Conservation (phyloP, 768 basidiomycete species). For the Lentinus tigrinus region DNA sequence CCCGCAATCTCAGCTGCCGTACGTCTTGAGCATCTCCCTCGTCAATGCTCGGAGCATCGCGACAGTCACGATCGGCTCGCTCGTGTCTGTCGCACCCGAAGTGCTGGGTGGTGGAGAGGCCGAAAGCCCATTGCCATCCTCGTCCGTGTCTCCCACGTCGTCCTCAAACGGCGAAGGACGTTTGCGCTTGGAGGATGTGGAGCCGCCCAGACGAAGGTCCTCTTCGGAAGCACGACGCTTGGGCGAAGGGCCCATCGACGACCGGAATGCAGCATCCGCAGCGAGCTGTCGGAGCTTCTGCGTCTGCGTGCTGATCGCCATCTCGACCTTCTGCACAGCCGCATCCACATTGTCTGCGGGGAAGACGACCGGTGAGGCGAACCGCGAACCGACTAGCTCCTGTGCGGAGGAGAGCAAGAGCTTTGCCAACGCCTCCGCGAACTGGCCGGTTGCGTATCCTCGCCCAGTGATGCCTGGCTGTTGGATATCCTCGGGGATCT, state of each 20-base stretch:
- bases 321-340: slow-evolving; percentile 9
- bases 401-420: slow-evolving; percentile 11
- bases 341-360: slow-evolving; percentile 10
- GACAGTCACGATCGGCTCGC: slow-evolving; percentile 48
- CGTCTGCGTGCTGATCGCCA: slow-evolving; percentile 7
- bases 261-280: slow-evolving; percentile 2
- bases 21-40: slow-evolving; percentile 44
- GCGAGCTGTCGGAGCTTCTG: slow-evolving; percentile 17
- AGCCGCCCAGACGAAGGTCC: background rate
- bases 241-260: slow-evolving; percentile 11
- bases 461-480: slow-evolving; percentile 4
- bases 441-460: slow-evolving; percentile 22
- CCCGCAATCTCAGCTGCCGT: background rate
- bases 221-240: slow-evolving; percentile 23
- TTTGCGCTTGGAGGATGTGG: slow-evolving; percentile 20
- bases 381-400: slow-evolving; percentile 8
- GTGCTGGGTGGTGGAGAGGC: slow-evolving; percentile 48
- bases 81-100: slow-evolving; percentile 35
- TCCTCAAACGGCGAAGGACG: slow-evolving; percentile 31
- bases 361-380: slow-evolving; percentile 3
- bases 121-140: slow-evolving; percentile 11
- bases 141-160: slow-evolving; percentile 29
- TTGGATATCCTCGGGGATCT: slow-evolving; percentile 14
- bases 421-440: slow-evolving; percentile 17
- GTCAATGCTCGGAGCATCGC: slow-evolving; percentile 66